A percentile compares a stretch with the other conserved stretches of the same genome.
Evolutionary conservation across 495 filamentous ascomycete genomes (phyloP).

Genomic region (Penicillium samsonianum): DNA sequence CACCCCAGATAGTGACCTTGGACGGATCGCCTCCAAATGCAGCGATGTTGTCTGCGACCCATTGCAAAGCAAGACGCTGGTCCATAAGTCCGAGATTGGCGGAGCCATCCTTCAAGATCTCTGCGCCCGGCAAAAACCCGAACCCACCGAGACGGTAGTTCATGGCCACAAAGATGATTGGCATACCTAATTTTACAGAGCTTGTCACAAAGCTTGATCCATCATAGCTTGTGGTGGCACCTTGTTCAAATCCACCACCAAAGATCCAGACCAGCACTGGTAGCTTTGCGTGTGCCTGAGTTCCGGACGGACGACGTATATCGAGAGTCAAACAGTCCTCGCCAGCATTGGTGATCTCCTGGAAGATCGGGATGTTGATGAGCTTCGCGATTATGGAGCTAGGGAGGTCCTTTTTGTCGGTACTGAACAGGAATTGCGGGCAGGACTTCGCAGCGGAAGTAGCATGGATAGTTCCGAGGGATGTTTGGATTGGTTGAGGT

Average conservation of each 20-base stretch:
- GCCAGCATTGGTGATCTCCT: slow-evolving; percentile 44
- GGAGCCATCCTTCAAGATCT: slow-evolving; percentile 65
- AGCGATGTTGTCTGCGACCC: slow-evolving; percentile 57
- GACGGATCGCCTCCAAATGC: slow-evolving; percentile 59
- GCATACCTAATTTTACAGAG: slow-evolving; percentile 57
- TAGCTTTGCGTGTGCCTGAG: slow-evolving; percentile 52
- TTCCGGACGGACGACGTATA: slow-evolving; percentile 62
- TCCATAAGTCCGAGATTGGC: slow-evolving; percentile 57
- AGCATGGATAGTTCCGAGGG: slow-evolving; percentile 54
- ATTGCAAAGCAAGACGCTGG: slow-evolving; percentile 52
- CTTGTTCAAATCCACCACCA: slow-evolving; percentile 66
- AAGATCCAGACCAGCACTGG: slow-evolving; percentile 71
- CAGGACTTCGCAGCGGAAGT: slow-evolving; percentile 51
- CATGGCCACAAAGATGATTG: slow-evolving; percentile 70
- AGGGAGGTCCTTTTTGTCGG: slow-evolving; percentile 37
- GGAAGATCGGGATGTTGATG: slow-evolving; percentile 58
- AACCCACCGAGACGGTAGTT: slow-evolving; percentile 76
- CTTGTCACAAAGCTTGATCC: slow-evolving; percentile 52
- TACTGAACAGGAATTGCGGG: slow-evolving; percentile 52
- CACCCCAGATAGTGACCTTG: slow-evolving; percentile 72
- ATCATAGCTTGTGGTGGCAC: slow-evolving; percentile 62
- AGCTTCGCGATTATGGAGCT: slow-evolving; percentile 53
- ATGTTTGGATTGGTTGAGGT: slow-evolving; percentile 53
- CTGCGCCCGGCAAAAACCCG: slow-evolving; percentile 70
- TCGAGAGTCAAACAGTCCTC: slow-evolving; percentile 70